phyloP scores from a whole-genome alignment of 805 yeast species.

The Sugiyamaella smithiae region DNA sequence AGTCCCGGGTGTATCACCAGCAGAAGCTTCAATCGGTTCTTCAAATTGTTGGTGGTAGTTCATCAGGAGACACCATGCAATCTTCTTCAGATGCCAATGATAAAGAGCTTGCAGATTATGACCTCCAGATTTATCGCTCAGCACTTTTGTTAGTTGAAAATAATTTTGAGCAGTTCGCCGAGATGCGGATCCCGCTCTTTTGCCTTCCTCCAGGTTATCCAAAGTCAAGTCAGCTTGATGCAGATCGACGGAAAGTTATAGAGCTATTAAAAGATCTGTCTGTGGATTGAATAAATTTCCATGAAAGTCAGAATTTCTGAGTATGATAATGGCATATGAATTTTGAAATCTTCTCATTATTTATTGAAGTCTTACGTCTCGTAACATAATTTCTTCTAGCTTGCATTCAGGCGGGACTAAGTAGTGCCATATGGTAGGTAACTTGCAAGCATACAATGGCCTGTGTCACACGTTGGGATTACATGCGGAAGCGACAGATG shows the following conservation, averaged over 20 bases:
- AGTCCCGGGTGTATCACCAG: conserved; percentile 5
- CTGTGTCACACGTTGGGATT: too few species aligned
- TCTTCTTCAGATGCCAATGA: background rate
- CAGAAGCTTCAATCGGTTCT: conserved; percentile 18
- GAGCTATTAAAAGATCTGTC: conserved; percentile 19
- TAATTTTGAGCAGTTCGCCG: conserved; percentile 13
- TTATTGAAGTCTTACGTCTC: too few species aligned
- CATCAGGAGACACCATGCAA: background rate
- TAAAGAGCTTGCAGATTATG: conserved; percentile 16
- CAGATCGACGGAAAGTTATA: conserved; percentile 20
- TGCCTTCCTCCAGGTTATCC: conserved; percentile 10
- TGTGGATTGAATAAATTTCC: background rate
- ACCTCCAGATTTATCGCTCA: conserved; percentile 16
- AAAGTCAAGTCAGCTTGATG: conserved; percentile 3
- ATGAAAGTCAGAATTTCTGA: too few species aligned
- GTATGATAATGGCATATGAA: too few species aligned
- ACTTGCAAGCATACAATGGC: too few species aligned
- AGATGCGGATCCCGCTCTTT: conserved; percentile 23
- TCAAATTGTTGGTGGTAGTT: conserved; percentile 14
- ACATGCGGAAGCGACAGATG: too few species aligned
- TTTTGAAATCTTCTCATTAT: too few species aligned
- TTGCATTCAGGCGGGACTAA: too few species aligned
- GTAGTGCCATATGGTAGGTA: background rate
- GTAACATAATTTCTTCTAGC: too few species aligned
- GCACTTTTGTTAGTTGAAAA: conserved; percentile 7